Percentiles rank a stretch among this genome's conserved stretches.
Evolutionary conservation across 2,329 filamentous ascomycete species (phyloP).

Genomic region (Phyllosticta citribraziliensis): DNA sequence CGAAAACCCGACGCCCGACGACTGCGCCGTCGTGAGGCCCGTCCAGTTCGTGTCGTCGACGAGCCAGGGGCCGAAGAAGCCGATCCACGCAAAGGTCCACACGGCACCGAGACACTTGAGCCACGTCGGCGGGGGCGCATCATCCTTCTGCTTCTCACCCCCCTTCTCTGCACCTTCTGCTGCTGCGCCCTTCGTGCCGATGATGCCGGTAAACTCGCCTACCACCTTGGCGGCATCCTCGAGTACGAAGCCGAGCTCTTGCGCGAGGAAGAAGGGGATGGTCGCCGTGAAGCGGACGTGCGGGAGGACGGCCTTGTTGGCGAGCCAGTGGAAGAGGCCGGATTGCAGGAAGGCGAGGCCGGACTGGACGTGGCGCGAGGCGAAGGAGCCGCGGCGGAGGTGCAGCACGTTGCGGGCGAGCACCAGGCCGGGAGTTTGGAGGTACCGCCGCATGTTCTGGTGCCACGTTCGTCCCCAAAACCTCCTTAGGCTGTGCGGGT

Average conservation of each 20-base stretch:
- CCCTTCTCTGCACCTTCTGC: background rate
- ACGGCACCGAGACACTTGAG: background rate
- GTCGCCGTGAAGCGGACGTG: background rate
- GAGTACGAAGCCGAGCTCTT: constrained; percentile 58
- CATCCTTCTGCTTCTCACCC: background rate
- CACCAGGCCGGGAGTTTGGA: background rate
- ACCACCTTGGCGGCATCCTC: constrained; percentile 59
- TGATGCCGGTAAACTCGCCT: constrained; percentile 35
- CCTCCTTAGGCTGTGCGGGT: background rate
- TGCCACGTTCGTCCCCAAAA: background rate
- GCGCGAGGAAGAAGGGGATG: constrained; percentile 54
- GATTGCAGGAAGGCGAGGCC: background rate
- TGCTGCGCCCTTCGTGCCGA: background rate
- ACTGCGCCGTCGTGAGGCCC: background rate
- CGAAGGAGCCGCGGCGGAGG: background rate
- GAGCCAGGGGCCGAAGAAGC: background rate
- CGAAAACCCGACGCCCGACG: background rate
- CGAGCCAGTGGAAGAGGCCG: background rate
- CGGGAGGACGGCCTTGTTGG: background rate
- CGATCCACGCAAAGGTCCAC: background rate
- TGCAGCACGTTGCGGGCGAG: background rate
- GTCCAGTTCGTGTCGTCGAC: background rate
- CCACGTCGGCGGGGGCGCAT: background rate
- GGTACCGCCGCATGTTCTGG: background rate
- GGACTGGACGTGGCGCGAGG: background rate